Evolutionary conservation across 2,329 filamentous ascomycete genomes (phyloP), one percentile per base, ranked within the genome.

Genomic region (Ophiocordyceps robertsii): DNA sequence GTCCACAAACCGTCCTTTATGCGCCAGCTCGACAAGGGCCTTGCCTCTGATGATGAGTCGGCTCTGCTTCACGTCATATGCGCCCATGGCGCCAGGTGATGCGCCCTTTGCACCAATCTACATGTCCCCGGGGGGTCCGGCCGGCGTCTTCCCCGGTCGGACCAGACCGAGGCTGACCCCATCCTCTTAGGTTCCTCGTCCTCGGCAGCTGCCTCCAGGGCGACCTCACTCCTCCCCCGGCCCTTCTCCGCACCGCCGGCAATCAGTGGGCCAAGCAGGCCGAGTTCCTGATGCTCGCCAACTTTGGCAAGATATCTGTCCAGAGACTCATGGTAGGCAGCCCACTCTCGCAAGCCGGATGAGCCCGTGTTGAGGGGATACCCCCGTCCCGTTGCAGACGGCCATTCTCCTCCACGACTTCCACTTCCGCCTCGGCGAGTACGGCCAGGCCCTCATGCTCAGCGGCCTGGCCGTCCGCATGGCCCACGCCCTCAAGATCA

Each of bases 401-500:
- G 60, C 57, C 9, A 57, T 64, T 7, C 47, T 65, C 8, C 54
- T 65, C 29, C 61, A 64, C 41, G 62, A 65, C 47, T 65, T 62
- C 29, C 60, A 63, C 42, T 63, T 63, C 36, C 59, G 62, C 12
- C 49, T 59, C 5, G 62, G 62, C 42, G 60, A 64, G 46, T 64
- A 64, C 43, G 59, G 56, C 0, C 60, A 65, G 40, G 62, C 62
- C 16, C 54, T 64, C 31, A 65, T 65, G 61, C 47, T 65, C 16
- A 64, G 62, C 32, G 62, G 62, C n/a, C 51, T 65, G 16, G 56
- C 61, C 19, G 61, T 65, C 7, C 60, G 62, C 29, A 64, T 65
- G 61, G 62, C 62, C 3, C 62, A 65, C 38, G 61, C 62, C n/a
- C 50, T 65, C 7, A 60, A 63, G 40, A 60, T 65, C 46, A 62